Percentiles rank a stretch among this genome's conserved stretches.
Evolutionary conservation across 1,284 basidiomycete species (phyloP).

Genomic region (Cutaneotrichosporon arboriforme): DNA sequence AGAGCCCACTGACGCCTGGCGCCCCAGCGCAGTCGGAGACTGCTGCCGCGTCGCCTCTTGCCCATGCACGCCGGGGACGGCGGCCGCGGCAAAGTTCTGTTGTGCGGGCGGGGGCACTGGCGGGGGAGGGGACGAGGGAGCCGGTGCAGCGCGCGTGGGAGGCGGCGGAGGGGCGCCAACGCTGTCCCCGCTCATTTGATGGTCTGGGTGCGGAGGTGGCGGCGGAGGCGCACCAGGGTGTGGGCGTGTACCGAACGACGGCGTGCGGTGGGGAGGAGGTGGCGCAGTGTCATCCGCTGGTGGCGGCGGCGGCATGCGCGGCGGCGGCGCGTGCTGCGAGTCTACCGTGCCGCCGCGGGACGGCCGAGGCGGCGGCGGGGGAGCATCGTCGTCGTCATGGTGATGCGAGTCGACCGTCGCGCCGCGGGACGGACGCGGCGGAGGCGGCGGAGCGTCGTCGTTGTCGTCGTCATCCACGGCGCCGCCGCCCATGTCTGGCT

Average conservation of each 20-base stretch:
- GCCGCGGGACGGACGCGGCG: neutral
- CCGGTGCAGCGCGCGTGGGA: neutral
- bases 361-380: slow-evolving; percentile 11
- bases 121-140: neutral
- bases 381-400: slow-evolving; percentile 7
- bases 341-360: neutral
- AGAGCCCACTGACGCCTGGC: slow-evolving; percentile 48
- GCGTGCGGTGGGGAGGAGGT: slow-evolving; percentile 12
- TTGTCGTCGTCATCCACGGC: slow-evolving; percentile 5
- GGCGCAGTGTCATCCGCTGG: slow-evolving; percentile 15
- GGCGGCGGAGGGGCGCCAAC: neutral
- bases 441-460: slow-evolving; percentile 12
- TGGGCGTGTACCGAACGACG: slow-evolving; percentile 4
- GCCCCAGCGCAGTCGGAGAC: slow-evolving; percentile 1
- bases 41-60: neutral
- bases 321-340: slow-evolving; percentile 9
- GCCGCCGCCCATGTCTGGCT: slow-evolving; percentile 16
- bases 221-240: neutral
- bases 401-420: slow-evolving; percentile 1
- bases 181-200: neutral
- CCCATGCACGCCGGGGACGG: neutral
- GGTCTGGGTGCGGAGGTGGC: neutral
- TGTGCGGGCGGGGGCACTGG: neutral
- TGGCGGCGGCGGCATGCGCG: slow-evolving; percentile 8
- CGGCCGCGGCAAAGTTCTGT: neutral